Conservation (phyloP, 148 eudicot species). For the Persicaria tinctoria region DNA sequence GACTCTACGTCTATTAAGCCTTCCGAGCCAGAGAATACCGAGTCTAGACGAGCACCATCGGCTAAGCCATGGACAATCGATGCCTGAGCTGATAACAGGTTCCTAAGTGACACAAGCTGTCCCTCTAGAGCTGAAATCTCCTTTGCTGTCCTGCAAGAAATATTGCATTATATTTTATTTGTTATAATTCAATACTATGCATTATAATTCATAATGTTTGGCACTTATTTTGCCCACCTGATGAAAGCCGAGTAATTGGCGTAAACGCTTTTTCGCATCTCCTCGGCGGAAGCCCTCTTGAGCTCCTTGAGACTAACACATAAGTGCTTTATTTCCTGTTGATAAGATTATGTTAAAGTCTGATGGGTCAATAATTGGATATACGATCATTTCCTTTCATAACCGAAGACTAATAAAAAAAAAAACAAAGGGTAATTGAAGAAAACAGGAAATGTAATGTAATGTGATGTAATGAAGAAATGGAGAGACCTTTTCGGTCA, state of each 20-base stretch:
- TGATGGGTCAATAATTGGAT: no score
- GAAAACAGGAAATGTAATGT: neutral
- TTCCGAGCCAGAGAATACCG: conserved; percentile 35
- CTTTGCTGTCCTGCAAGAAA: conserved; percentile 73
- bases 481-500: conserved; percentile 66
- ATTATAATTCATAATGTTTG: neutral
- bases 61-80: conserved; percentile 56
- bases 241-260: conserved; percentile 92
- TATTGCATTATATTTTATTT: neutral
- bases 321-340: conserved; percentile 68
- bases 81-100: conserved; percentile 68
- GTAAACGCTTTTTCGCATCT: conserved; percentile 96
- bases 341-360: neutral
- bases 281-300: conserved; percentile 93
- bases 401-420: neutral
- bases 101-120: conserved; percentile 67
- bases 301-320: conserved; percentile 57
- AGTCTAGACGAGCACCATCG: conserved; percentile 61
- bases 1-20: conserved; percentile 30
- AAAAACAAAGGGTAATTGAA: neutral
- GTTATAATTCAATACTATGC: conserved; percentile 1
- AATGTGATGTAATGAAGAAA: neutral
- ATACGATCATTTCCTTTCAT: neutral
- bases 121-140: conserved; percentile 92
- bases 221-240: conserved; percentile 29